These are phyloP conservation scores for Andalucia godoyi DNA, from an alignment of 78 protist genomes.

Conservation along the genomic window DNA sequence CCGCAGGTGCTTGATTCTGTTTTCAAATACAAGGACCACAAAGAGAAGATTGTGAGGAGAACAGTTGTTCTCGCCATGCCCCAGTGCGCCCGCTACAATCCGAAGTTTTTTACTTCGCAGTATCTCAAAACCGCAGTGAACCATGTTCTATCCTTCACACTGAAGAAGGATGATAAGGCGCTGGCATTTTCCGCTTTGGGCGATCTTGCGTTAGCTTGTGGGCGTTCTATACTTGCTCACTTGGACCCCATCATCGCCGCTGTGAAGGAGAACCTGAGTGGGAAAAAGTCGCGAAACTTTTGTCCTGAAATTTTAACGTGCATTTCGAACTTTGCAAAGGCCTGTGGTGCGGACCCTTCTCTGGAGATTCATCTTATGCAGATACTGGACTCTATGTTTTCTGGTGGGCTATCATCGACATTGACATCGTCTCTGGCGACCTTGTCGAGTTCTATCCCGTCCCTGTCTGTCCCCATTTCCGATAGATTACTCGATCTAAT, in stretches of 20 bases:
- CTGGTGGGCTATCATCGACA: conserved; percentile 2
- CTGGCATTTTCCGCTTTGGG: background rate
- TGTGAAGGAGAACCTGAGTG: conserved; percentile 4
- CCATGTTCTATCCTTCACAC: background rate
- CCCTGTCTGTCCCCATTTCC: background rate
- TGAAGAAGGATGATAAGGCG: background rate
- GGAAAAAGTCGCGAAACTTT: background rate
- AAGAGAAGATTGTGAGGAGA: background rate
- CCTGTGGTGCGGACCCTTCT: background rate
- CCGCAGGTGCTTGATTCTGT: background rate
- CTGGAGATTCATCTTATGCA: background rate
- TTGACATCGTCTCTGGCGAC: background rate
- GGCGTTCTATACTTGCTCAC: background rate
- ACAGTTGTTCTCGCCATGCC: background rate
- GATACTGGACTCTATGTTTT: conserved; percentile 9
- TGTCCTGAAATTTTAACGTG: background rate
- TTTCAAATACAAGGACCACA: background rate
- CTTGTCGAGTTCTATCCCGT: background rate
- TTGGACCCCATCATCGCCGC: background rate
- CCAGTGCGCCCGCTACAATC: background rate
- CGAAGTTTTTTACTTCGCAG: background rate
- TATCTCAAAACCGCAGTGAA: background rate
- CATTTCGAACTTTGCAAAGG: background rate
- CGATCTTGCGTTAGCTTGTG: background rate
- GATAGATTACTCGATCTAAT: background rate